Percentiles rank a stretch among this genome's conserved stretches.
These are phyloP conservation scores for Pseudocercospora cruenta DNA, from an alignment of 2,329 filamentous ascomycete genomes.

Conservation along the genomic window DNA sequence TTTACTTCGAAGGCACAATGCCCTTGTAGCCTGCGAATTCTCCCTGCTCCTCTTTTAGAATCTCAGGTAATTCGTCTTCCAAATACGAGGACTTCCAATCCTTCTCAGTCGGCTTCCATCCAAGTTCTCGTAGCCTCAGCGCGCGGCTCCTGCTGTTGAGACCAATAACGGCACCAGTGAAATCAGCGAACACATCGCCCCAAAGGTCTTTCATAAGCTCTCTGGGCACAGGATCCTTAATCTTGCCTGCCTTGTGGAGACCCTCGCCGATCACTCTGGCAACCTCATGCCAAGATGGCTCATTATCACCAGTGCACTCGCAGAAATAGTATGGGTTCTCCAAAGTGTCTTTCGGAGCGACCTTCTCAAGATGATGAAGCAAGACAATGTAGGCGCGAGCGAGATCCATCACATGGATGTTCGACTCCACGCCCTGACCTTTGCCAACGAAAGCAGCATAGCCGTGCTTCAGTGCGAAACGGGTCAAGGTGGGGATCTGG, in stretches of 20 bases:
- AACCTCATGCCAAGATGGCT: constrained; percentile 50
- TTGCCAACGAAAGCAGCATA: constrained; percentile 51
- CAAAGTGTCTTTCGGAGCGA: constrained; percentile 37
- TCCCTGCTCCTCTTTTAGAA: constrained; percentile 37
- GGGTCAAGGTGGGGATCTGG: constrained; percentile 52
- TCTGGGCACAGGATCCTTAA: constrained; percentile 43
- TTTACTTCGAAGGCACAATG: constrained; percentile 14
- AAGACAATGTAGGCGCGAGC: constrained; percentile 51
- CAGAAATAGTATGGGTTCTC: constrained; percentile 57
- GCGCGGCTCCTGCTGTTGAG: constrained; percentile 50
- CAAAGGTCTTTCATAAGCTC: constrained; percentile 44
- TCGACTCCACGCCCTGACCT: constrained; percentile 47
- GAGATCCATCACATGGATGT: constrained; percentile 54
- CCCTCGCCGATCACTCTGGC: constrained; percentile 44
- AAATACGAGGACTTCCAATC: constrained; percentile 43
- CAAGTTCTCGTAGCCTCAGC: constrained; percentile 48
- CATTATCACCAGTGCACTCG: constrained; percentile 46
- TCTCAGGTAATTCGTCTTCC: constrained; percentile 49
- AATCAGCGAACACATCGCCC: constrained; percentile 46
- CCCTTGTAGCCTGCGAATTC: constrained; percentile 27
- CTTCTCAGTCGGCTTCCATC: constrained; percentile 53
- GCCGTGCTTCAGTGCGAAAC: constrained; percentile 54
- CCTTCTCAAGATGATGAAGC: constrained; percentile 50
- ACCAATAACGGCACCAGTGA: constrained; percentile 45
- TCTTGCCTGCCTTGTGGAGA: constrained; percentile 44